Evolutionary conservation across 2,329 filamentous ascomycete species (phyloP).

Genomic region (Cladophialophora immunda): DNA sequence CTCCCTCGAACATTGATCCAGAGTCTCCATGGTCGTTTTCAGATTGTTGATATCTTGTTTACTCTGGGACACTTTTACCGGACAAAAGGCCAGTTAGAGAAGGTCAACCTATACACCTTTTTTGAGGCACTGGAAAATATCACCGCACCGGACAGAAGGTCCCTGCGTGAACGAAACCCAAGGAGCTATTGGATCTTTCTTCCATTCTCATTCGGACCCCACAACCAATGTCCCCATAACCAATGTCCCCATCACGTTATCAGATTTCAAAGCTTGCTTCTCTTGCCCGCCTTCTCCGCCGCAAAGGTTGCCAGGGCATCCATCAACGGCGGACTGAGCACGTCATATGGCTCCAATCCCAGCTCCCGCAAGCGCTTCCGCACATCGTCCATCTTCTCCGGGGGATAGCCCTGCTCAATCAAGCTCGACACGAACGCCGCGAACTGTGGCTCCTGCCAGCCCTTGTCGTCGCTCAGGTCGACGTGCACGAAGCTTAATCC

Average conservation of each 20-base stretch:
- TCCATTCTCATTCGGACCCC: not conserved
- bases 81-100: not conserved
- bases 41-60: not conserved
- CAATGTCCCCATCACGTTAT: not conserved
- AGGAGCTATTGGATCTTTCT: not conserved
- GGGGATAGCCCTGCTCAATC: slow-evolving; percentile 72
- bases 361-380: slow-evolving; percentile 61
- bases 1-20: not conserved
- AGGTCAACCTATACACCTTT: not conserved
- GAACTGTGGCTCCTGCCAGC: slow-evolving; percentile 78
- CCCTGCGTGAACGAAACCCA: not conserved
- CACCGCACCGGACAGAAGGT: not conserved
- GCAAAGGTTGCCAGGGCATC: slow-evolving; percentile 67
- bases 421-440: slow-evolving; percentile 73
- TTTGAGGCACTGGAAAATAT: not conserved
- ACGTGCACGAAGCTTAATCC: slow-evolving; percentile 75
- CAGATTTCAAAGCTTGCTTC: slow-evolving; percentile 21
- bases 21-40: not conserved
- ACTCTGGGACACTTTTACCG: not conserved
- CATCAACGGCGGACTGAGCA: slow-evolving; percentile 69
- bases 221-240: not conserved
- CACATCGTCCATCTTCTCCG: slow-evolving; percentile 64
- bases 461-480: slow-evolving; percentile 66
- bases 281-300: slow-evolving; percentile 55
- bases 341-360: slow-evolving; percentile 71